phyloP scores from a whole-genome alignment of 129 eudicot genomes.

The Calendula officinalis region DNA sequence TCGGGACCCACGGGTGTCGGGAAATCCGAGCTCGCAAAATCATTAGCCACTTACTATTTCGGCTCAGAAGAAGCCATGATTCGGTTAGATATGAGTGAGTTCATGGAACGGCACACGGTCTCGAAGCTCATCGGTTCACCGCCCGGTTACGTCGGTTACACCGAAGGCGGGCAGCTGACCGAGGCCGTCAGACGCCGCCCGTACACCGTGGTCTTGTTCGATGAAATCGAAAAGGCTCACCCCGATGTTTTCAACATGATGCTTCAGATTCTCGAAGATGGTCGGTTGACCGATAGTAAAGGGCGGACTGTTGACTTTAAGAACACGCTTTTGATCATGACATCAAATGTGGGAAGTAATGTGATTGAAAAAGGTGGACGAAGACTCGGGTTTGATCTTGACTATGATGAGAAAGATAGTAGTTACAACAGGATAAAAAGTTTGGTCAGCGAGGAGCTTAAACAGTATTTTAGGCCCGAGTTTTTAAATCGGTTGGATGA shows the following conservation, averaged over 20 bases:
- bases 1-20: constrained; percentile 47
- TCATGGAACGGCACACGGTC: constrained; percentile 42
- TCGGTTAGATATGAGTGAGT: constrained; percentile 40
- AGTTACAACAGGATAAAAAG: constrained; percentile 53
- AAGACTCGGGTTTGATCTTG: constrained; percentile 74
- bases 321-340: constrained; percentile 47
- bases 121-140: constrained; percentile 51
- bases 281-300: constrained; percentile 49
- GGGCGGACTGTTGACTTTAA: constrained; percentile 50
- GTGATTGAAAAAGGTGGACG: constrained; percentile 43
- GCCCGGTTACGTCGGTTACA: constrained; percentile 53
- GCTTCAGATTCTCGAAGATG: constrained; percentile 57
- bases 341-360: constrained; percentile 45
- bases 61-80: constrained; percentile 47
- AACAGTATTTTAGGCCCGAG: constrained; percentile 40
- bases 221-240: constrained; percentile 57
- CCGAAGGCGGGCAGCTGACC: constrained; percentile 54
- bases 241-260: constrained; percentile 43
- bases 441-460: constrained; percentile 33
- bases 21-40: constrained; percentile 41
- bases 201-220: constrained; percentile 17
- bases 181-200: constrained; percentile 45
- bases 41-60: constrained; percentile 40
- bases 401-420: constrained; percentile 70
- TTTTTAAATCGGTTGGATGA: constrained; percentile 47